Percentiles rank a stretch among this genome's conserved stretches.
Evolutionary conservation across 2,329 filamentous ascomycete species (phyloP).

Genomic region (Fusarium sp.): DNA sequence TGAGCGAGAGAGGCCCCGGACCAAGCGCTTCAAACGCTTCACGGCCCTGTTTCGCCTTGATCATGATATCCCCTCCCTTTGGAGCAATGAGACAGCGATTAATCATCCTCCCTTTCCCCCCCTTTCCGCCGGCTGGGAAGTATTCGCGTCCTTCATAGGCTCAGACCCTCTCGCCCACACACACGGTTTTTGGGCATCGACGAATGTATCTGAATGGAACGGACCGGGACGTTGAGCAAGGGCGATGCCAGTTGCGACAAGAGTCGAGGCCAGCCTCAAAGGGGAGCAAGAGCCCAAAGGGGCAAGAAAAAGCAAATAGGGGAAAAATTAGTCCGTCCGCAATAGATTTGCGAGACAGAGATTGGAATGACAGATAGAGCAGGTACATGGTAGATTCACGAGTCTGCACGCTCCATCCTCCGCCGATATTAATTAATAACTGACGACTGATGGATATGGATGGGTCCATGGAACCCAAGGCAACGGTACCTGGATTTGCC

Average conservation of each 20-base stretch:
- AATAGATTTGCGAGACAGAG: constrained; percentile 19
- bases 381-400: constrained; percentile 10
- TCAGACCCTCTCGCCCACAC: constrained; percentile 9
- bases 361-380: constrained; percentile 21
- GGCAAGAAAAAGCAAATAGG: constrained; percentile 17
- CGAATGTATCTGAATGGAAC: constrained; percentile 19
- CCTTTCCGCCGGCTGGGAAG: constrained; percentile 20
- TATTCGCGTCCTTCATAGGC: constrained; percentile 24
- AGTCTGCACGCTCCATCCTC: constrained; percentile 13
- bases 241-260: constrained; percentile 37
- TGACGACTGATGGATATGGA: background rate
- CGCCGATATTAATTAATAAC: background rate
- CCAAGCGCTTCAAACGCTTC: constrained; percentile 30
- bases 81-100: constrained; percentile 11
- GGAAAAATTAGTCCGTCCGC: constrained; percentile 4
- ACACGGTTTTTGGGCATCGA: constrained; percentile 35
- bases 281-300: constrained; percentile 12
- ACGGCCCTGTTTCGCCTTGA: constrained; percentile 28
- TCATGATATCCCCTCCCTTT: constrained; percentile 12
- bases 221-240: constrained; percentile 16
- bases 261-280: constrained; percentile 16
- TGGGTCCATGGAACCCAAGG: constrained; percentile 22
- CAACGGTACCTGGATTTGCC: constrained; percentile 26
- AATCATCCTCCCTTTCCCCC: constrained; percentile 15
- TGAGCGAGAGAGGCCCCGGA: constrained; percentile 23